Evolutionary conservation across 2,329 filamentous ascomycete species (phyloP).

Genomic region (Hymenoscyphus fraxineus): DNA sequence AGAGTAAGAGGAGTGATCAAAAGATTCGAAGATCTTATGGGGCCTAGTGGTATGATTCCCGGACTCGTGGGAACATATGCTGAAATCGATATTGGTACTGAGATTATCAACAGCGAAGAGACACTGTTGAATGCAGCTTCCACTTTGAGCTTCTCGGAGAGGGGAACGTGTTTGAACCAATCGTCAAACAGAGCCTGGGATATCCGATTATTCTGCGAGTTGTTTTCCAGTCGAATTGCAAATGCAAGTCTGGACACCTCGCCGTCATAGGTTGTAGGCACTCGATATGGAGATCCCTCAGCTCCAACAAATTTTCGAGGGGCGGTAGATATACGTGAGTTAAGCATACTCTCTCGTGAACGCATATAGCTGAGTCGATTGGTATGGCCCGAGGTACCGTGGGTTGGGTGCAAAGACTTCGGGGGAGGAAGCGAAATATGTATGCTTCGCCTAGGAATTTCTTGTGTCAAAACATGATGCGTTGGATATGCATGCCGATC

Average conservation of each 20-base stretch:
- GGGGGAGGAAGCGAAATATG: background rate
- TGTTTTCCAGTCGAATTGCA: background rate
- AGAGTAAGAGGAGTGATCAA: background rate
- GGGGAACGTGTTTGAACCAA: conserved; percentile 1
- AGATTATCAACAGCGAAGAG: conserved; percentile 11
- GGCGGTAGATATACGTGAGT: background rate
- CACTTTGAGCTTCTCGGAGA: conserved; percentile 6
- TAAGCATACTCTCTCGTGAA: background rate
- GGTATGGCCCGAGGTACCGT: background rate
- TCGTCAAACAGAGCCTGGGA: background rate
- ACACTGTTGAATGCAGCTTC: conserved; percentile 11
- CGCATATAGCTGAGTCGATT: background rate
- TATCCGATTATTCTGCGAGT: background rate
- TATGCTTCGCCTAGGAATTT: conserved; percentile 1
- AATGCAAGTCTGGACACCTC: conserved; percentile 1
- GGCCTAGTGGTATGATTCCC: conserved; percentile 7
- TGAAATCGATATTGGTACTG: conserved; percentile 8
- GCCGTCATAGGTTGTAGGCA: background rate
- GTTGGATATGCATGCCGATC: background rate
- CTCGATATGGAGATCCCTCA: background rate
- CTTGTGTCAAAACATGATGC: conserved; percentile 2
- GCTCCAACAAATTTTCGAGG: background rate
- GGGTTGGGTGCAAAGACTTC: background rate
- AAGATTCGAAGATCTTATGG: conserved; percentile 7
- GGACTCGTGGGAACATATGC: conserved; percentile 4